Conservation (phyloP, 768 basidiomycete genomes). For the Leccinum obscurum region DNA sequence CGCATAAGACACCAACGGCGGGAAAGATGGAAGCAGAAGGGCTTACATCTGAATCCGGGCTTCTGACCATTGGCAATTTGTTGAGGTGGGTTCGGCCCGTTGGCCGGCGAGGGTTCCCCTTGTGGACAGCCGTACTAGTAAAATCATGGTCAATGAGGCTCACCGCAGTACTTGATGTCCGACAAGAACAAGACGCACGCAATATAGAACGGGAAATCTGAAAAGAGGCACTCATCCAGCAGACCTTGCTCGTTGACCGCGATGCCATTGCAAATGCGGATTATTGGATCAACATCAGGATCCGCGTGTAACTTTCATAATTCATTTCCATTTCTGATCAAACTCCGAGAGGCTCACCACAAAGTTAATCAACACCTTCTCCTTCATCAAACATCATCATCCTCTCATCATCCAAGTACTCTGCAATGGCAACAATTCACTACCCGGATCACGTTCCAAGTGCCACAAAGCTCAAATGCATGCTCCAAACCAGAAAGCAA, state of each 20-base stretch:
- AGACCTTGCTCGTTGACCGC: not conserved
- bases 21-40: slow-evolving; percentile 3
- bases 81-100: slow-evolving; percentile 66
- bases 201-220: not conserved
- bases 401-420: no score
- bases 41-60: slow-evolving; percentile 56
- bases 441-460: no score
- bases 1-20: not conserved
- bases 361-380: no score
- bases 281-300: not conserved
- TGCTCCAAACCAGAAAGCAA: no score
- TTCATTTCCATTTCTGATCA: no score
- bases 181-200: not conserved
- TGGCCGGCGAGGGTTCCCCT: slow-evolving; percentile 48
- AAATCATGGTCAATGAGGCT: not conserved
- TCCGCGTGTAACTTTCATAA: no score
- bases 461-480: no score
- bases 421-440: no score
- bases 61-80: slow-evolving; percentile 37
- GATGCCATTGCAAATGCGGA: not conserved
- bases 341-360: no score
- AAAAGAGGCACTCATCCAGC: not conserved
- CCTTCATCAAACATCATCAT: no score
- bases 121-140: slow-evolving; percentile 47
- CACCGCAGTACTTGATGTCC: not conserved